Evolutionary conservation across 2,329 filamentous ascomycete species (phyloP), one percentile per base, ranked within the genome.

Genomic region (Ceratocystis cacaofunesta): DNA sequence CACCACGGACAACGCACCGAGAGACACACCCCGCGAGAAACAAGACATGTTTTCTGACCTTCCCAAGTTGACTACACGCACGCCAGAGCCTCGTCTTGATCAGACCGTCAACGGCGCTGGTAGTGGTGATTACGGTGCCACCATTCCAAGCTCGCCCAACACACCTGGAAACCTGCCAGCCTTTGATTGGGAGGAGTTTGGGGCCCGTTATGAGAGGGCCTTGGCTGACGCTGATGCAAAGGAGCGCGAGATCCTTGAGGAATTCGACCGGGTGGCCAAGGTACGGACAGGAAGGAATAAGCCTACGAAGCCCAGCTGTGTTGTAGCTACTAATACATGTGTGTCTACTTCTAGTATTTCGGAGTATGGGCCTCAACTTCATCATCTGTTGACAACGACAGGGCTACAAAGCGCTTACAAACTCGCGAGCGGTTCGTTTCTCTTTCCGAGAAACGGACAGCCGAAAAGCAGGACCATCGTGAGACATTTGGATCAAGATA

Each of bases 381-480:
- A 0, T 81, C 85, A 41, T 76, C 79, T 10, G 85, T 89, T 68
- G 92, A 96, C 73, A 85, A 88, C 65, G 85, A 87, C 67, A 83
- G 92, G 65, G 88, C 89, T 28, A 80, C 84, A 68, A 92, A 92
- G 74, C 85, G 91, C 65, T 79, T 96, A 58, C 88, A 87, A 71
- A 96, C 92, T 1, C 85, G 91, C 68, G 85, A 87, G 73, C 80
- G 84, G 68, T 88, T 87, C 73, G 89, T 95, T 36, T 84, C 87
- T 68, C 78, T 90, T 55, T 84, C 87, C 0, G 92, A 96, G 73
- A 78, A 83, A 48, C 82, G 79, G 30, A 78, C 95, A 66, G 83
- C 85, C 64, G 81, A 86, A 69, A 94, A 88, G 72, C 87, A 91
- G 71, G 80, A 86, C 68, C 91, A 96, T 71, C 89, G 91, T 95